A percentile compares a stretch with the other conserved stretches of the same genome.
phyloP scores from a whole-genome alignment of 1,139 yeast genomes.

The Sugiyamaella japonica region DNA sequence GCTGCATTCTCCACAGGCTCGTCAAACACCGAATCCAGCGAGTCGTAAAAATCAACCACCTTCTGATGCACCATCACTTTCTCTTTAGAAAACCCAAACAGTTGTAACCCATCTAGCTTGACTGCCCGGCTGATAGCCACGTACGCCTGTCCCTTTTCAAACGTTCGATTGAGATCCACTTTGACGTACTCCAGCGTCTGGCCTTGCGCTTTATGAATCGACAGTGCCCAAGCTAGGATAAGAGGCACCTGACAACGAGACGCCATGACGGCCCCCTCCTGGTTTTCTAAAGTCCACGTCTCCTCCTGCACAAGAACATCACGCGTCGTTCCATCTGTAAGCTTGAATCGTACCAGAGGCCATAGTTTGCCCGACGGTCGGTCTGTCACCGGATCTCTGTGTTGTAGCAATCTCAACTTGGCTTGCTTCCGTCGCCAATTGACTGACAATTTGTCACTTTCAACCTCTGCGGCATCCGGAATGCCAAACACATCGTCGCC shows the following conservation, averaged over 20 bases:
- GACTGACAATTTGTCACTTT: conserved; percentile 23
- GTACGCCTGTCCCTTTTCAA: conserved; percentile 94
- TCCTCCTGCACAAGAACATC: conserved; percentile 74
- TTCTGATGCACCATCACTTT: conserved; percentile 66
- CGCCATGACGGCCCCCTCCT: conserved; percentile 52
- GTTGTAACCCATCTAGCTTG: conserved; percentile 74
- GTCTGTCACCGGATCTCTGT: conserved; percentile 16
- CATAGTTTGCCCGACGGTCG: conserved; percentile 34
- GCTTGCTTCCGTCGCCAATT: conserved; percentile 30
- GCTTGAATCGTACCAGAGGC: conserved; percentile 76
- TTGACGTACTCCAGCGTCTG: conserved; percentile 82
- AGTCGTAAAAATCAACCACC: conserved; percentile 66
- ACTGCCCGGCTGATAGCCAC: conserved; percentile 90
- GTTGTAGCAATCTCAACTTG: conserved; percentile 22
- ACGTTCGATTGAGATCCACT: conserved; percentile 73
- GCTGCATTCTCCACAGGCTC: not conserved
- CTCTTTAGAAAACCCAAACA: conserved; percentile 62
- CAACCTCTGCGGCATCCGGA: conserved; percentile 25
- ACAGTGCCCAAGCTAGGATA: conserved; percentile 90
- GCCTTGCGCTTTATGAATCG: conserved; percentile 96
- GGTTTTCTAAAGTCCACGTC: conserved; percentile 68
- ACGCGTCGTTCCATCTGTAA: conserved; percentile 69
- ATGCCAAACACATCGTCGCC: conserved; percentile 27
- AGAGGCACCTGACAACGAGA: conserved; percentile 66
- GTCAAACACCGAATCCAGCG: conserved; percentile 34